Conservation (phyloP, 768 basidiomycete species). For the Amanita muscaria region DNA sequence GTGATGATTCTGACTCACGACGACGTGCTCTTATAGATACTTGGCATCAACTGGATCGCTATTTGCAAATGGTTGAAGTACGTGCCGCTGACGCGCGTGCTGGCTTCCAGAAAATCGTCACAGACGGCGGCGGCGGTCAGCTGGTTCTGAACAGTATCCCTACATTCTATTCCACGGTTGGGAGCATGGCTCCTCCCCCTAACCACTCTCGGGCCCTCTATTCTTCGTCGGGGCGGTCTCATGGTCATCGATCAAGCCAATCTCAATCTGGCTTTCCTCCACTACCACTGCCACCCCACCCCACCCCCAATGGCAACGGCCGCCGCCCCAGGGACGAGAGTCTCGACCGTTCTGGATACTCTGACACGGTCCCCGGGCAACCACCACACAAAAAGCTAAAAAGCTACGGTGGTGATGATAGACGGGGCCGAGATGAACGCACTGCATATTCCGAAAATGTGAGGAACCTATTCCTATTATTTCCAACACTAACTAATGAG, state of each 20-base stretch:
- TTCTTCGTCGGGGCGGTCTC: background rate
- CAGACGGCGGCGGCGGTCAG: conserved; percentile 35
- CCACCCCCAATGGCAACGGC: conserved; percentile 14
- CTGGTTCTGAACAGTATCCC: conserved; percentile 30
- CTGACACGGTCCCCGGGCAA: conserved; percentile 22
- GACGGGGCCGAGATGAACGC: conserved; percentile 19
- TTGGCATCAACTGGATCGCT: conserved; percentile 43
- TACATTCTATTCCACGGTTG: conserved; percentile 10
- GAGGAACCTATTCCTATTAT: conserved; percentile 10
- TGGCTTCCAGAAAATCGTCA: conserved; percentile 36
- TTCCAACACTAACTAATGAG: conserved; percentile 3
- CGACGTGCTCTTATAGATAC: conserved; percentile 34
- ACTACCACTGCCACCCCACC: conserved; percentile 3
- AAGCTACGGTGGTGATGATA: conserved; percentile 28
- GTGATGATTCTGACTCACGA: conserved; percentile 48
- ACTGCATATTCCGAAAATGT: conserved; percentile 24
- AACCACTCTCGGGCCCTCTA: conserved; percentile 4
- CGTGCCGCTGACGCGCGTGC: conserved; percentile 41
- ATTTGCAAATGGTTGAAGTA: conserved; percentile 35
- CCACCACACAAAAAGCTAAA: conserved; percentile 45
- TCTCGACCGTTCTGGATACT: conserved; percentile 23
- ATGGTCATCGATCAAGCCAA: conserved; percentile 6
- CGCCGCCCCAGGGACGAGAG: conserved; percentile 38
- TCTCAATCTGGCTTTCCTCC: conserved; percentile 6
- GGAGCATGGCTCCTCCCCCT: conserved; percentile 2